Evolutionary conservation across 1,284 basidiomycete species (phyloP), one percentile per base, ranked within the genome.

Genomic region (Rhodotorula sp.): DNA sequence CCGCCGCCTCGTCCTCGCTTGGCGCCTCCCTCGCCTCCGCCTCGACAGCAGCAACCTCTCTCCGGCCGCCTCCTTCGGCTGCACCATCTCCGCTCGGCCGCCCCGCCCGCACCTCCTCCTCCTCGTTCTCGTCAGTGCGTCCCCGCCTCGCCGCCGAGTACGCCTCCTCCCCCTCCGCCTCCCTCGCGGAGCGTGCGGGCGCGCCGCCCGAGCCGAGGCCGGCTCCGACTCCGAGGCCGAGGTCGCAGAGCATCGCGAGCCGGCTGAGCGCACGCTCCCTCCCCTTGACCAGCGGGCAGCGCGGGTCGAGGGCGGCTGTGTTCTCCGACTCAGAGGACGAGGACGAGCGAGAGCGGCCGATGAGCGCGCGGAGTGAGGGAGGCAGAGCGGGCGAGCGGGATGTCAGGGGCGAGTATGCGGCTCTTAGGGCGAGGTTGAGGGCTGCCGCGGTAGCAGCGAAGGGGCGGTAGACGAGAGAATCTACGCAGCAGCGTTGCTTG

Each of bases 401-500:
- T 36, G 69, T 61, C 15, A n/a, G 73, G 36, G 60, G 65, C 22
- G 59, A 66, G 22, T 64, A 57, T 36, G 61, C 59, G 21, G 71
- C 67, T 36, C 39, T 71, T 34, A 61, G 62, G 34, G 59, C 48
- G 36, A 44, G 73, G 56, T 37, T 74, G 39, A n/a, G 66, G 44
- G 73, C 62, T 0, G 73, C 73, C n/a, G 72, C 53, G 6, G 48
- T n/a, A 15, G 60, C 48, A 1, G 59, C 41, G 1, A 44, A 46
- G 25, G 48, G 48, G n/a, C 29, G 41, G 21, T 32, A 44, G 39
- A 39, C 17, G 41, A 19, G 41, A 9, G 41, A 19, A 44, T 9
- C 41, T 44, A 44, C 41, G 10, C 10, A 44, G 41, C 10, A 44
- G 41, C 10, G 41, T 44, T 9, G 41, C n/a, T n/a, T n/a, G n/a